phyloP scores from a whole-genome alignment of 129 eudicot genomes.

The Glebionis coronaria region DNA sequence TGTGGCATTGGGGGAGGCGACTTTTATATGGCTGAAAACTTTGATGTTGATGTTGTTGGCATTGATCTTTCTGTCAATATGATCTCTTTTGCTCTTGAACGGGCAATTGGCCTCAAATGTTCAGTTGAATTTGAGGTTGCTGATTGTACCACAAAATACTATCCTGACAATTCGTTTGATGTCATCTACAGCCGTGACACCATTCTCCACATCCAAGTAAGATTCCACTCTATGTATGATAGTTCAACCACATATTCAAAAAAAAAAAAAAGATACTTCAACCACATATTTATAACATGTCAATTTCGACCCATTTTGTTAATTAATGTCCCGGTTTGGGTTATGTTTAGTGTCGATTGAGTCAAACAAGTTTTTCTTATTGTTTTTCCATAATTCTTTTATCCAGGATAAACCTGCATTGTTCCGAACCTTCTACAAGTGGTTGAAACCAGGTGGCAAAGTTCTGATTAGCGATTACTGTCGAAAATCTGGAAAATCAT shows the following conservation, averaged over 20 bases:
- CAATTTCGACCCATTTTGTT: constrained; percentile 2
- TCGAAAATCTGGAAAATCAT: constrained; percentile 67
- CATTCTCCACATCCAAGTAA: constrained; percentile 95
- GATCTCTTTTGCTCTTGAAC: constrained; percentile 95
- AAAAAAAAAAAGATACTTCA: too few relatives aligned
- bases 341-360: neutral
- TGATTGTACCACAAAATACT: constrained; percentile 89
- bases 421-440: constrained; percentile 76
- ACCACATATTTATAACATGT: neutral
- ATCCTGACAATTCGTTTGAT: constrained; percentile 82
- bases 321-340: neutral
- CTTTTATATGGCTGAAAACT: constrained; percentile 93
- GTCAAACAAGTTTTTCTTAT: constrained; percentile 1
- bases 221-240: neutral
- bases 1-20: constrained; percentile 99
- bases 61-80: constrained; percentile 96
- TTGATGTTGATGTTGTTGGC: constrained; percentile 90
- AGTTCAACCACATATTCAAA: neutral
- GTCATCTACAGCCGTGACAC: constrained; percentile 98
- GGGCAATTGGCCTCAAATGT: constrained; percentile 85
- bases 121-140: constrained; percentile 98
- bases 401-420: constrained; percentile 88
- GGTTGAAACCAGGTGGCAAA: constrained; percentile 99
- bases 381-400: neutral
- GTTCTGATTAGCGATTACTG: constrained; percentile 96